These are phyloP conservation scores for Aspergillus amoenus DNA, from an alignment of 2,329 filamentous ascomycete genomes.

Conservation along the genomic window DNA sequence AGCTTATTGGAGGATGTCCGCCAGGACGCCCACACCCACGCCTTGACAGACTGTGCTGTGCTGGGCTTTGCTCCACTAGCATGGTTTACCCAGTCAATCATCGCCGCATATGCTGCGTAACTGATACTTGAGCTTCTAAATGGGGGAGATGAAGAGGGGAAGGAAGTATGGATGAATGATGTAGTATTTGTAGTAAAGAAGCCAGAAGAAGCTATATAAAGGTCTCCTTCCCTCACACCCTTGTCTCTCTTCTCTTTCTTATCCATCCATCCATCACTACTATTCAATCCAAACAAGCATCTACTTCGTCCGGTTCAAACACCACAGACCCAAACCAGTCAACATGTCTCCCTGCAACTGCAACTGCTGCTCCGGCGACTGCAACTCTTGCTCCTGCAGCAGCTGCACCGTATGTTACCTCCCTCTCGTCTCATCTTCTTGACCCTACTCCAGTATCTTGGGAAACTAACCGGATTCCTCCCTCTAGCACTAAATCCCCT, in stretches of 20 bases:
- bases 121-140: not conserved
- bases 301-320: not conserved
- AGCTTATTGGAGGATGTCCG: not conserved
- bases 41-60: not conserved
- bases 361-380: constrained; percentile 42
- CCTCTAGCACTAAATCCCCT: constrained; percentile 3
- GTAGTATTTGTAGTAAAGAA: not conserved
- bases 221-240: not conserved
- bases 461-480: not conserved
- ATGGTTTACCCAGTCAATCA: not conserved
- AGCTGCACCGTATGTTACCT: constrained; percentile 34
- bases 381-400: constrained; percentile 41
- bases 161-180: not conserved
- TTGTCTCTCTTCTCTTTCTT: not conserved
- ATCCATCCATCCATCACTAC: not conserved
- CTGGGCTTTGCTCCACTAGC: not conserved
- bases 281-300: not conserved
- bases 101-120: not conserved
- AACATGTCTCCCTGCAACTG: constrained; percentile 44
- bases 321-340: constrained; percentile 18
- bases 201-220: constrained; percentile 1
- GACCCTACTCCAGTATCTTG: not conserved
- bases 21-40: not conserved
- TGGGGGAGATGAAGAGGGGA: not conserved
- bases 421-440: not conserved